A percentile compares a stretch with the other conserved stretches of the same genome.
phyloP scores from a whole-genome alignment of 768 basidiomycete genomes.

The Pholiota molesta region DNA sequence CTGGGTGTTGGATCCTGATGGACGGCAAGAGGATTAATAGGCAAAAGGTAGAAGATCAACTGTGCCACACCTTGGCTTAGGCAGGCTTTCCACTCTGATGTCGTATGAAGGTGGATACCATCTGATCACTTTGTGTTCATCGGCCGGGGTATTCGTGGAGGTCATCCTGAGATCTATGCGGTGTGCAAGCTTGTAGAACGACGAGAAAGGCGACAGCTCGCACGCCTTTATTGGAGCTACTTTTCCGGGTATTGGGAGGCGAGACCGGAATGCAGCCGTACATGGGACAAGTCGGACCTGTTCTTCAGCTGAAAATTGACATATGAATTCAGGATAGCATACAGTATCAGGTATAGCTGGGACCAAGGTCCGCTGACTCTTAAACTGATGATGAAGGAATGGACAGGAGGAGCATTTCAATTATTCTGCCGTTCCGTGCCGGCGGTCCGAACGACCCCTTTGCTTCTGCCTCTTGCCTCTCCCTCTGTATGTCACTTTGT shows the following conservation, averaged over 20 bases:
- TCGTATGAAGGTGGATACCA: constrained; percentile 73
- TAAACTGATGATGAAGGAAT: neutral
- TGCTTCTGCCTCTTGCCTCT: neutral
- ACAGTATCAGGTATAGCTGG: neutral
- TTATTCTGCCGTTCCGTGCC: neutral
- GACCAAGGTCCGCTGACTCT: neutral
- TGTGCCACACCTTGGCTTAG: constrained; percentile 48
- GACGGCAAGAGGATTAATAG: neutral
- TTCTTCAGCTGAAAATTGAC: neutral
- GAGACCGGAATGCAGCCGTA: constrained; percentile 20
- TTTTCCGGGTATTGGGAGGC: constrained; percentile 13
- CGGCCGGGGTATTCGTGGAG: constrained; percentile 13
- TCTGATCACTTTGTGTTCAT: constrained; percentile 48
- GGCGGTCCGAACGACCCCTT: neutral
- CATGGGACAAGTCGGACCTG: neutral
- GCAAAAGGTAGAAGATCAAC: neutral
- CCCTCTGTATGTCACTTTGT: neutral
- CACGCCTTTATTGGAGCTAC: constrained; percentile 2
- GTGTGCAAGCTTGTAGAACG: neutral
- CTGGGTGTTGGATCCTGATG: constrained; percentile 65
- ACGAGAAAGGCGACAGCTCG: neutral
- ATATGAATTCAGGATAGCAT: neutral
- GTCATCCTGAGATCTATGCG: constrained; percentile 14
- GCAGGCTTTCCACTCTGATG: constrained; percentile 66
- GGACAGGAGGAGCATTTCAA: neutral